Base-by-base conservation (phyloP, 2,329 filamentous ascomycete genomes). In the Fusarium clavum region DNA sequence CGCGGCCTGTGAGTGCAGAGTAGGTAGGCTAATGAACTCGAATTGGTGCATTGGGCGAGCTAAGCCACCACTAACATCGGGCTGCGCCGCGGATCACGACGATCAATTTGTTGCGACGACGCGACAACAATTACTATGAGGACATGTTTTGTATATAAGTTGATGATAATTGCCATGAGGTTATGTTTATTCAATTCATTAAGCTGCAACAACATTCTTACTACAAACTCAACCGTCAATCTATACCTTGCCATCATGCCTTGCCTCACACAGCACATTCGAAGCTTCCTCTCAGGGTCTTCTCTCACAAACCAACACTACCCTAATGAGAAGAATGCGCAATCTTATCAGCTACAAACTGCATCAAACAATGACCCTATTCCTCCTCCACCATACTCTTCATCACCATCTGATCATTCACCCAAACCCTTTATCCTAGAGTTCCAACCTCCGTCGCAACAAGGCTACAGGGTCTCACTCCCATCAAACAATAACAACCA, bases 381-480 rank as follows among this genome's bases (percentile, higher is more conserved):
- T 18, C 43, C 61, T 13, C 61, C 63, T 3, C 63, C 54, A 5
- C 47, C 43, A 45, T 66, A 66, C 18, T 44, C 63, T 24, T 40
- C 54, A 34, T 32, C 8, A 11, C n/a, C 30, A 25, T 18, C 29
- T 13, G 61, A 25, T n/a, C 61, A 49, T 13, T 22, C 58, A 27
- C 47, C 61, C 18, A 61, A 32, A 7, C 43, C 63, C 32, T 47
- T 61, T 3, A 40, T 61, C n/a, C 22, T 66, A 20, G 61, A 66
- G 38, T 66, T 66, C 25, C 61, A 66, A 27, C 63, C 54, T 4
- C 63, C 63, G 18, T 41, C 61, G 18, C 61, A 54, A 16, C n/a
- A 61, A 32, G 54, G 54, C 16, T 34, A 40, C 30, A 34, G 55
- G 11, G 11, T 66, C 11, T 27, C 54, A 20, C 38, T n/a, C 11